These are phyloP conservation scores for Flaveria sonorensis DNA, from an alignment of 129 eudicot genomes.

Conservation along the genomic window DNA sequence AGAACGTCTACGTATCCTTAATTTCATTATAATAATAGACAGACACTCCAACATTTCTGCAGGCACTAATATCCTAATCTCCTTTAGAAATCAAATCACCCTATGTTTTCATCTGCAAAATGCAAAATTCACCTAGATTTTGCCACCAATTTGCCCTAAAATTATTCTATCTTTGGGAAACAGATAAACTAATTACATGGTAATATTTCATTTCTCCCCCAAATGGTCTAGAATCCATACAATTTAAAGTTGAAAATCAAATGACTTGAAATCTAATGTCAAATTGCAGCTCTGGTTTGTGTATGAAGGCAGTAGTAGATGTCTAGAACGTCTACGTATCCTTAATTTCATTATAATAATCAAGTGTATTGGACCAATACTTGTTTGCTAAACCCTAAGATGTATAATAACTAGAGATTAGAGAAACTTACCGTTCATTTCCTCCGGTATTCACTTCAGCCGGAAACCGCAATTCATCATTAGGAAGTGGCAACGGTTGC, in stretches of 20 bases:
- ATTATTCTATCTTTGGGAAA: too few relatives aligned
- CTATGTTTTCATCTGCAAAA: too few relatives aligned
- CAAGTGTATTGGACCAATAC: slow-evolving; percentile 14
- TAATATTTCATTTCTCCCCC: background rate
- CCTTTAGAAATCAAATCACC: background rate
- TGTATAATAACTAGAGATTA: background rate
- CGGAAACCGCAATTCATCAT: slow-evolving; percentile 43
- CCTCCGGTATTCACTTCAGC: slow-evolving; percentile 21
- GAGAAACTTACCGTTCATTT: slow-evolving; percentile 32
- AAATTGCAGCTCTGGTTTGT: background rate
- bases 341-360: background rate
- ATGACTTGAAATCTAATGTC: background rate
- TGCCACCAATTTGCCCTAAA: too few relatives aligned
- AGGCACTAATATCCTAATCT: background rate
- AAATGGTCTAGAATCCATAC: background rate
- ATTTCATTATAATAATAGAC: background rate
- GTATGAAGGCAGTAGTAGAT: too few relatives aligned
- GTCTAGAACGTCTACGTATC: too few relatives aligned
- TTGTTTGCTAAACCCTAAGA: too few relatives aligned
- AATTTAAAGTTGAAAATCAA: background rate
- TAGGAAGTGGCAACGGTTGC: slow-evolving; percentile 76
- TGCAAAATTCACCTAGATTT: too few relatives aligned
- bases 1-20: too few relatives aligned
- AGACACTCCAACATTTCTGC: background rate
- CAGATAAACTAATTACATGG: too few relatives aligned